Conservation (phyloP, 306 rosid species). For the Cajanus cajan region DNA sequence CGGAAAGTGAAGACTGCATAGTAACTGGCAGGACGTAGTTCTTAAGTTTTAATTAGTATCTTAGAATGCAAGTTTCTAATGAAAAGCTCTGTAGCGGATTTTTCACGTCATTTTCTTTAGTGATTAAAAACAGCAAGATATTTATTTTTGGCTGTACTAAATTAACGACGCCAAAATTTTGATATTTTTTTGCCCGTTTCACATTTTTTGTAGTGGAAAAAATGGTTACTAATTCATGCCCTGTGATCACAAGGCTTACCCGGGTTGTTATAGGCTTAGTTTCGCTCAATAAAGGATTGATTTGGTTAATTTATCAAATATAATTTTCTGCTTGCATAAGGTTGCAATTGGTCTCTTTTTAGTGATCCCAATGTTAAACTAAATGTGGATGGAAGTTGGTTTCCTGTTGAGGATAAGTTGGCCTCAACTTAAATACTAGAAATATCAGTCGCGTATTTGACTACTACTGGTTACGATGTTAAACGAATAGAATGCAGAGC, state of each 20-base stretch:
- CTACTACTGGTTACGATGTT: no score
- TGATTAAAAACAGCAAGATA: constrained; percentile 19
- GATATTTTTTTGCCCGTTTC: constrained; percentile 26
- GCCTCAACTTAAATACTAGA: no score
- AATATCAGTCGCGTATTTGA: no score
- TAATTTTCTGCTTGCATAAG: not conserved
- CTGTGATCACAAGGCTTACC: not conserved
- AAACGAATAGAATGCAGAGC: no score
- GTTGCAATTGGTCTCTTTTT: not conserved
- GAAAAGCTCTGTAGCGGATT: constrained; percentile 27
- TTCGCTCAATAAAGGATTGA: constrained; percentile 27
- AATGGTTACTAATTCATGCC: not conserved
- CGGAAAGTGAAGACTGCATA: constrained; percentile 91
- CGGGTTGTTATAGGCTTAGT: constrained; percentile 9
- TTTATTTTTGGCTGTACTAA: constrained; percentile 14
- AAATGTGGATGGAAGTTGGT: no score
- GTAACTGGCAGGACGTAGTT: constrained; percentile 23
- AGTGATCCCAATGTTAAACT: no score
- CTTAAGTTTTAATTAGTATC: constrained; percentile 17
- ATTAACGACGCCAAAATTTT: constrained; percentile 38
- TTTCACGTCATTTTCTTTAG: constrained; percentile 21
- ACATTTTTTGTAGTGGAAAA: constrained; percentile 23
- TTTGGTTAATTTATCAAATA: not conserved
- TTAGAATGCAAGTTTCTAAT: constrained; percentile 28
- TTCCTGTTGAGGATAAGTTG: no score